A percentile compares a stretch with the other conserved stretches of the same genome.
These are phyloP conservation scores for Cairneyella variabilis DNA, from an alignment of 495 filamentous ascomycete species.

Conservation along the genomic window DNA sequence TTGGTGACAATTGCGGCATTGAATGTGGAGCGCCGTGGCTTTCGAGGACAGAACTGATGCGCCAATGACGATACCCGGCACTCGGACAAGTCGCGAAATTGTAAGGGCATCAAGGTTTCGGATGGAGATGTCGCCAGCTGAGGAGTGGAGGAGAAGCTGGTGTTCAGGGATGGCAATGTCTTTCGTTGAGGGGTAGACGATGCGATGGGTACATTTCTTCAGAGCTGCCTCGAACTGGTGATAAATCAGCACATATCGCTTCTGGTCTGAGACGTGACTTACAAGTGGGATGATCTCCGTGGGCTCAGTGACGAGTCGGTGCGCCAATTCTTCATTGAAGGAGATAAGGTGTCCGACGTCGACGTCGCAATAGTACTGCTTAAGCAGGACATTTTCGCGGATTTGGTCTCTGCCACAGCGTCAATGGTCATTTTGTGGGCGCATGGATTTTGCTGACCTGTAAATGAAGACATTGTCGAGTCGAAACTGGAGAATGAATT, in stretches of 20 bases:
- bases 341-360: constrained; percentile 95
- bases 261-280: constrained; percentile 23
- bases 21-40: constrained; percentile 78
- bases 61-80: constrained; percentile 96
- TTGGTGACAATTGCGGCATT: constrained; percentile 84
- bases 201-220: constrained; percentile 84
- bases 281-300: constrained; percentile 91
- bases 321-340: constrained; percentile 94
- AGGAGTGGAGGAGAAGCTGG: constrained; percentile 93
- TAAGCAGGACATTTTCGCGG: constrained; percentile 89
- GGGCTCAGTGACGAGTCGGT: constrained; percentile 85
- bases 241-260: background rate
- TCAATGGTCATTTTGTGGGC: constrained; percentile 14
- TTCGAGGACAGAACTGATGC: constrained; percentile 96
- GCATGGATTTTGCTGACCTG: constrained; percentile 49
- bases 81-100: constrained; percentile 91
- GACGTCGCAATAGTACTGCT: constrained; percentile 95
- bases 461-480: constrained; percentile 97
- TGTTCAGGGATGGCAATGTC: constrained; percentile 77
- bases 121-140: constrained; percentile 84
- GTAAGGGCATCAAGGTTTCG: constrained; percentile 89
- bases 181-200: constrained; percentile 73
- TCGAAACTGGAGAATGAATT: constrained; percentile 93
- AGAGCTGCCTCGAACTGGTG: constrained; percentile 84
- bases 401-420: constrained; percentile 76